Evolutionary conservation across 73 alveolate genomes (phyloP), one percentile per base, ranked within the genome.

Genomic region (Paramecium primaurelia): DNA sequence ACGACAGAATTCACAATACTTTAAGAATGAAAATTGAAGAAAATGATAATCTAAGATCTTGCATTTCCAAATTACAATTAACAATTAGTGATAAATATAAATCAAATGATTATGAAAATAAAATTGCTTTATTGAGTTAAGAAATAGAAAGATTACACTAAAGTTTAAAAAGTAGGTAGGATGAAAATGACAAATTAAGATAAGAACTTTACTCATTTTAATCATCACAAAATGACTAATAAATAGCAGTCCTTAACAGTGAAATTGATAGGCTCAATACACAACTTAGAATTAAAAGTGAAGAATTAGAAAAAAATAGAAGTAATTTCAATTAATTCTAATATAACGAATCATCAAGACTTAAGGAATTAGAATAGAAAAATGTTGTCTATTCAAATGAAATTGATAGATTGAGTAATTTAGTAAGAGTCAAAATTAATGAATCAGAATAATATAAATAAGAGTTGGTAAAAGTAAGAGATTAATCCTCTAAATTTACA

Each of bases 101-200:
- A 45, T 38, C 58, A 25, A 64, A 80, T 32, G 91, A 80, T 45
- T 80, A 80, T 47, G 91, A 80, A 44, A 80, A 80, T 80, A 80
- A 80, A 47, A 80, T 80, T 45, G 91, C 91, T 11, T 45, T 80
- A 47, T 47, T 45, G 34, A 49, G 91, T 49, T 80, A 80, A 45
- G 91, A 80, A 49, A 44, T 80, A 14, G 91, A 80, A 45, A 80
- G 91, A 80, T 47, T 80, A 80, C 91, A 80, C 45, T 44, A 80
- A 80, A 80, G 91, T 22, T 18, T 80, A 44, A 42, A 64, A 45
- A 45, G 64, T 49, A 80, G 58, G 30, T 10, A 9, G 7, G 91
- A 80, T 80, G 91, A 80, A 80, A 42, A 40, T 26, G 91, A 80
- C 34, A 80, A 51, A 26, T 25, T 80, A 14, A 80, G 73, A 47